Percentiles rank a stretch among this genome's conserved stretches.
phyloP scores from a whole-genome alignment of 2,329 filamentous ascomycete species.

The Fusarium dlaminii region DNA sequence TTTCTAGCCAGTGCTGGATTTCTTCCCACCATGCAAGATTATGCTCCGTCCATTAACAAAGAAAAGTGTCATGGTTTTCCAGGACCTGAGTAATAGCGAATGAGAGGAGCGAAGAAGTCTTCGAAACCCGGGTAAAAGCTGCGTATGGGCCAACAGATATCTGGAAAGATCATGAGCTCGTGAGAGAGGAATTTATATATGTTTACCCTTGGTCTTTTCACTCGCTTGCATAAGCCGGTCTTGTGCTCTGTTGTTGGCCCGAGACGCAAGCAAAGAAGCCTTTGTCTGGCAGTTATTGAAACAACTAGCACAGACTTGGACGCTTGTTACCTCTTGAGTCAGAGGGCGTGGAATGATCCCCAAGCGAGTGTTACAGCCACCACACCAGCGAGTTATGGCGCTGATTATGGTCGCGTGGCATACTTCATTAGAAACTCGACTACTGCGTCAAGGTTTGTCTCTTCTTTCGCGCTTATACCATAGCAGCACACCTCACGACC shows the following conservation, averaged over 20 bases:
- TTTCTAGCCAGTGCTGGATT: conserved; percentile 44
- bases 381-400: conserved; percentile 7
- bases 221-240: conserved; percentile 24
- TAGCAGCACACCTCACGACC: conserved; percentile 98
- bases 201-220: conserved; percentile 38
- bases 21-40: conserved; percentile 29
- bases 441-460: conserved; percentile 97
- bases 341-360: conserved; percentile 6
- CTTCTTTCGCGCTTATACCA: conserved; percentile 97
- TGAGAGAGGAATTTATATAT: conserved; percentile 49
- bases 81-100: conserved; percentile 12
- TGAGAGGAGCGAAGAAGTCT: conserved; percentile 38
- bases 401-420: conserved; percentile 69
- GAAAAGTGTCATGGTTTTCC: conserved; percentile 5
- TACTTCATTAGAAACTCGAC: conserved; percentile 96
- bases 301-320: not conserved
- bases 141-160: conserved; percentile 35
- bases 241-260: conserved; percentile 16
- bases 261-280: conserved; percentile 1
- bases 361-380: conserved; percentile 19
- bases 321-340: not conserved
- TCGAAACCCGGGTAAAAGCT: conserved; percentile 32
- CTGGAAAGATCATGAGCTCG: conserved; percentile 47
- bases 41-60: conserved; percentile 38
- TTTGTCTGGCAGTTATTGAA: not conserved